Conservation (phyloP, 2,329 filamentous ascomycete genomes). For the Chaetomiaceae sp. region DNA sequence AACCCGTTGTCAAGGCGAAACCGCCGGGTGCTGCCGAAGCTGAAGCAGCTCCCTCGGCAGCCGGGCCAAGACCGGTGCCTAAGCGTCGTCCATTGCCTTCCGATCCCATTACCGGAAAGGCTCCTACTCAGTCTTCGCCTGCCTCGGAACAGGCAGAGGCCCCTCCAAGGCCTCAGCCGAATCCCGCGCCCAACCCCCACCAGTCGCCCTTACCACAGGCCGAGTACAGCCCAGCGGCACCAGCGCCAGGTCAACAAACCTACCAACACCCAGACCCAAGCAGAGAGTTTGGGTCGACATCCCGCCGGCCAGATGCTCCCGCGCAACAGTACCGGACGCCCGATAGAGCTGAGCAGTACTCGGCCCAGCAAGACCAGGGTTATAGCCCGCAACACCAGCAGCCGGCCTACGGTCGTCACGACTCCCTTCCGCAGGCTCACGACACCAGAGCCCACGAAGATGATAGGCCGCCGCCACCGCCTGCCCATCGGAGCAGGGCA, state of each 20-base stretch:
- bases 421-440: conserved; percentile 30
- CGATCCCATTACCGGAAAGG: conserved; percentile 62
- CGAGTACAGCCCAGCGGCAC: conserved; percentile 46
- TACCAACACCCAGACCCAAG: conserved; percentile 24
- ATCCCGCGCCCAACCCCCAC: conserved; percentile 38
- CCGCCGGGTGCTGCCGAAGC: conserved; percentile 32
- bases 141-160: conserved; percentile 43
- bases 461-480: conserved; percentile 52
- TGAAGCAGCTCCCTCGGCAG: conserved; percentile 26
- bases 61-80: conserved; percentile 54
- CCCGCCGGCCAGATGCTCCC: conserved; percentile 21
- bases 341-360: conserved; percentile 36
- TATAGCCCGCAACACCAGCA: conserved; percentile 35
- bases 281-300: conserved; percentile 18
- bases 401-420: conserved; percentile 38
- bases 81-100: conserved; percentile 81
- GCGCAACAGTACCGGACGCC: conserved; percentile 32
- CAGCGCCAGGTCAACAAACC: conserved; percentile 27
- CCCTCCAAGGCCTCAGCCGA: conserved; percentile 45
- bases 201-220: too few species aligned
- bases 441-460: conserved; percentile 34
- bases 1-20: conserved; percentile 54
- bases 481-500: conserved; percentile 49
- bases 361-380: conserved; percentile 34
- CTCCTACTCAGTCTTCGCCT: conserved; percentile 38